Base-by-base conservation (phyloP, 2,329 filamentous ascomycete genomes). In the Colletotrichum trifolii region DNA sequence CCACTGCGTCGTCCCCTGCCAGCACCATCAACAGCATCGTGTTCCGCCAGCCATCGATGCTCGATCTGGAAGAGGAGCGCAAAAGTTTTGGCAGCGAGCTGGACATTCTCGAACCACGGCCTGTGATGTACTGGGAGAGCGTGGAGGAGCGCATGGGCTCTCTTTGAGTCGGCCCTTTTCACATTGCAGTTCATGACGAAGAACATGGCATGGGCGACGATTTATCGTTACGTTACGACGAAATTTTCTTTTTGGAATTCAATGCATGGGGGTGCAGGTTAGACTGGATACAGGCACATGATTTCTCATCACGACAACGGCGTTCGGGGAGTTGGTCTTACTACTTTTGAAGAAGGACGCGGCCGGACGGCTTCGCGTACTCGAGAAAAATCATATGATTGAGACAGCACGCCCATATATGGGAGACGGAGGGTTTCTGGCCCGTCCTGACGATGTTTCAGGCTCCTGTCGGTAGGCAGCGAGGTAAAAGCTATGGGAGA, bases 101-200 rank as follows among this genome's bases (percentile, higher is more conserved):
- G 8, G 80, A 79, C 69, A 78, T 90, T 15, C 81, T 90, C 34
- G 87, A 90, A 75, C 87, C 87, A 2, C 78, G 87, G 47, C 87
- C 87, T 10, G 81, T 88, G 40, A 85, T 88, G 57, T 89, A 88
- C 76, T 89, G 87, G 83, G 85, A 84, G 68, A 85, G 87, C 43
- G 74, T 89, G 52, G 87, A 89, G 75, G 87, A 89, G 77, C 81
- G 86, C 56, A 87, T 89, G 73, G 78, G 79, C 17, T 62, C 58
- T 13, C 25, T 53, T 17, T 46, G 15, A 25, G 43, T 15, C 15
- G 13, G 42, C 8, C 13, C 12, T 3, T 43, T 25, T 5, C 25
- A 25, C 25, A 5, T 25, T 5, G 25, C 25, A 25, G 25, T 25
- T 25, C 25, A 5, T 25, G 25, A 25, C 25, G 25, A 25, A 25